Conservation (phyloP, 2,329 filamentous ascomycete species). For the Pezicula rhizophila region DNA sequence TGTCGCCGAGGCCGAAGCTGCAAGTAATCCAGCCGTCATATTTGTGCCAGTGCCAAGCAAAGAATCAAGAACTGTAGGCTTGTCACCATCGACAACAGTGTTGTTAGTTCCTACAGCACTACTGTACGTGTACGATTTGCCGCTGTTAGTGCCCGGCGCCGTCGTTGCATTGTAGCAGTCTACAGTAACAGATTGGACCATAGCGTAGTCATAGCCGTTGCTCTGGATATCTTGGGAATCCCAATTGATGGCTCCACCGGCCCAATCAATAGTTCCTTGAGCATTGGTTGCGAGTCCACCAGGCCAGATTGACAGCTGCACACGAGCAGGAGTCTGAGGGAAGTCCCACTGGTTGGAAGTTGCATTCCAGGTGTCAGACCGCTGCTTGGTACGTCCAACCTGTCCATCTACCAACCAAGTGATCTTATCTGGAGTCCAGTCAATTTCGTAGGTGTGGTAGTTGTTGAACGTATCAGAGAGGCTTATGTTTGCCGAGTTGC, state of each 20-base stretch:
- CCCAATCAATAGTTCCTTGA: conserved; percentile 83
- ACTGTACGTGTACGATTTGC: conserved; percentile 72
- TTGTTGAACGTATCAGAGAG: conserved; percentile 66
- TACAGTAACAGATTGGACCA: conserved; percentile 70
- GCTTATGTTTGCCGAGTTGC: conserved; percentile 67
- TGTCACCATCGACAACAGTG: conserved; percentile 69
- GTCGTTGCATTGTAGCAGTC: conserved; percentile 69
- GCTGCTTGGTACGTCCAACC: conserved; percentile 66
- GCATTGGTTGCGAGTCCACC: conserved; percentile 75
- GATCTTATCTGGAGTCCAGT: conserved; percentile 83
- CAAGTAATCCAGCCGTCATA: conserved; percentile 46
- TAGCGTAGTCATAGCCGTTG: conserved; percentile 84
- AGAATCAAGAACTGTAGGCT: conserved; percentile 70
- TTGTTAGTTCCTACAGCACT: conserved; percentile 61
- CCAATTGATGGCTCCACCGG: conserved; percentile 88
- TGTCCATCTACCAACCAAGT: conserved; percentile 84
- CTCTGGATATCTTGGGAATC: conserved; percentile 70
- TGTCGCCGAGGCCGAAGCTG: conserved; percentile 22
- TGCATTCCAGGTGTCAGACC: conserved; percentile 77
- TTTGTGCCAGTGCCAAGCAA: conserved; percentile 77
- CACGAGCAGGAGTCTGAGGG: conserved; percentile 84
- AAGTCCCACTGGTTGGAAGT: conserved; percentile 77
- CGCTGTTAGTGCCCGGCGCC: conserved; percentile 61
- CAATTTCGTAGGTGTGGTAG: conserved; percentile 86
- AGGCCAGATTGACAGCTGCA: conserved; percentile 95